Evolutionary conservation across 2,329 filamentous ascomycete species (phyloP).

Genomic region (Ophiostoma ips): DNA sequence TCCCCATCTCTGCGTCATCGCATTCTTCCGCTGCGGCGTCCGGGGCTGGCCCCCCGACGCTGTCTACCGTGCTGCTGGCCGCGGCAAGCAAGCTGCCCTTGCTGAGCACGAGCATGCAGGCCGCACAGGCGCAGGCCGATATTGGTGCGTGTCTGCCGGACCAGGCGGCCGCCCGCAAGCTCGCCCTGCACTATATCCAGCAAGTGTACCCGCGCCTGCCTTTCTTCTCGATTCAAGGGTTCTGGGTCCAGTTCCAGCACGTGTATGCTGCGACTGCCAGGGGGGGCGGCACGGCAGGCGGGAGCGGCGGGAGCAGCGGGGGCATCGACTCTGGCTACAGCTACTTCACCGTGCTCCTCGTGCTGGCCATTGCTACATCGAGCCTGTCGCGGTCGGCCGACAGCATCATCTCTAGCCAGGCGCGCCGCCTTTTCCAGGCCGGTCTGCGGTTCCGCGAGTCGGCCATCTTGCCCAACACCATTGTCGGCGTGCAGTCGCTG

Average conservation of each 20-base stretch:
- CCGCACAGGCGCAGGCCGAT: not conserved
- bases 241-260: slow-evolving; percentile 16
- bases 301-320: not conserved
- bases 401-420: slow-evolving; percentile 15
- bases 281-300: not conserved
- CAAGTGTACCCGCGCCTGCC: slow-evolving; percentile 16
- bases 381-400: slow-evolving; percentile 16
- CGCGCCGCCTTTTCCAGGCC: slow-evolving; percentile 14
- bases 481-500: slow-evolving; percentile 16
- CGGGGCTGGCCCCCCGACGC: not conserved
- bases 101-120: not conserved
- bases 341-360: slow-evolving; percentile 15
- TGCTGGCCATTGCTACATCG: slow-evolving; percentile 16
- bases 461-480: slow-evolving; percentile 15
- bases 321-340: slow-evolving; percentile 11
- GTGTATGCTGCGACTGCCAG: slow-evolving; percentile 9
- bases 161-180: slow-evolving; percentile 12
- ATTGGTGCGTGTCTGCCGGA: slow-evolving; percentile 9
- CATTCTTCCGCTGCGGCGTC: not conserved
- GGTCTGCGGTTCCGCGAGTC: slow-evolving; percentile 16
- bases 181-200: slow-evolving; percentile 16
- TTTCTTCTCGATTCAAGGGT: slow-evolving; percentile 17
- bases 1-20: slow-evolving; percentile 14
- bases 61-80: not conserved
- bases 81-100: not conserved